Base-by-base conservation (phyloP, 1,284 basidiomycete species). In the Phaffia rhodozyma region DNA sequence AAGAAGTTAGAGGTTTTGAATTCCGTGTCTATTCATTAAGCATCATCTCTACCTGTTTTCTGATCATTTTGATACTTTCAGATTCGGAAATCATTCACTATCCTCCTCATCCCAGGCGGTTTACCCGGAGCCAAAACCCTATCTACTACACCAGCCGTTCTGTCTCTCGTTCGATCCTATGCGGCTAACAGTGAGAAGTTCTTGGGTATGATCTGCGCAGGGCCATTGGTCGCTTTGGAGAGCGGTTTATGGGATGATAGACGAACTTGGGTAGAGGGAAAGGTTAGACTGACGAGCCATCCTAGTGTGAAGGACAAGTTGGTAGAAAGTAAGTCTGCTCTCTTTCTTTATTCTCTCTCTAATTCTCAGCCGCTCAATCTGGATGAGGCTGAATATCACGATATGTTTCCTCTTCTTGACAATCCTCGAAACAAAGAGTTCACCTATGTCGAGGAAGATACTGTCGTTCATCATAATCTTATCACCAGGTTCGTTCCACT, bases 91-190 rank as follows among this genome's bases (percentile, higher is more conserved):
- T 27, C 60, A 21, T 55, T 55, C 27, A n/a, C n/a, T 16, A 18
- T 30, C 47, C 43, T 62, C 32, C 1, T 62, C 18, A 50, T 55
- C 23, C 55, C 61, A 21, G 63, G 63, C 23, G 63, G 63, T 13
- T 1, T 65, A n/a, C 63, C 63, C 5, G 63, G 63, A 6, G 63
- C 63, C 1, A 51, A 48, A n/a, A 61, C 58, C 11, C 55, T 62
- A 30, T 55, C 61, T 34, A 25, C 34, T 1, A 50, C 61, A 47
- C 0, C 13, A 0, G 49, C 30, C 16, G 54, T 62, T 43, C 13
- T 18, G 9, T 32, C 27, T 23, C 61, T 62, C 55, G n/a, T 62
- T 43, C 38, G 57, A n/a, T 25, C n/a, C 5, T 25, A 18, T 16
- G 29, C n/a, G 2, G 11, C 47, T 1, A 50, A 21, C 18, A 4